Evolutionary conservation across 306 rosid species (phyloP), one percentile per base, ranked within the genome.

Genomic region (Purshia tridentata): DNA sequence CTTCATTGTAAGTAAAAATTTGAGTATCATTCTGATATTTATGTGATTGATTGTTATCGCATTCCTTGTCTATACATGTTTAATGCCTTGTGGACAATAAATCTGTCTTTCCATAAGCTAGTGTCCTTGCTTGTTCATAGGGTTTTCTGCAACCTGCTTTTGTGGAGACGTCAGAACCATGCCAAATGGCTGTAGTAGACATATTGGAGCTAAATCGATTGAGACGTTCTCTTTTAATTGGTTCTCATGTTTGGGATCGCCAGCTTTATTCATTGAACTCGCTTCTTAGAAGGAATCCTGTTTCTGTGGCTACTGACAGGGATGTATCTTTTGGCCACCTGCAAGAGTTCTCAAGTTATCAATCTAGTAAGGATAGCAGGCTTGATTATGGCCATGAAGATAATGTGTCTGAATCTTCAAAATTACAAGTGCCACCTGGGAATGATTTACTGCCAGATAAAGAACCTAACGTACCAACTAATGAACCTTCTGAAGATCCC

Each of bases 241-340:
- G 84, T 71, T 88, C 96, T 41, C 88, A 83, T 81, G 85, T 88
- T 67, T 95, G 99, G 99, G 99, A 95, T 88, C 96, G 80, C 70
- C 88, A 81, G 64, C 86, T 92, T 58, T 74, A 65, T 81, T 87
- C 88, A 18, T 72, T 95, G 78, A 87, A 92, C 74, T 80, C 91
- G 46, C 88, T 84, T 69, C 84, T 92, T 47, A 84, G 80, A 76
- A 82, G 67, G 74, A 65, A 78, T 73, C 83, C 72, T 20, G 73
- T 67, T 72, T 68, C 83, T 81, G 77, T 77, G 84, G 70, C 80
- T 76, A 71, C 81, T 59, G 83, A 76, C 8, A 80, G 76, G 67
- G 81, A 50, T 72, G 85, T 69, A 57, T 83, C 78, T 16, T 67
- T 67, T 72, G 55, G 79, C 55, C 77, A 75, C 70, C 72, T 75